Evolutionary conservation across 768 basidiomycete genomes (phyloP), one percentile per base, ranked within the genome.

Genomic region (Multifurca ochricompacta): DNA sequence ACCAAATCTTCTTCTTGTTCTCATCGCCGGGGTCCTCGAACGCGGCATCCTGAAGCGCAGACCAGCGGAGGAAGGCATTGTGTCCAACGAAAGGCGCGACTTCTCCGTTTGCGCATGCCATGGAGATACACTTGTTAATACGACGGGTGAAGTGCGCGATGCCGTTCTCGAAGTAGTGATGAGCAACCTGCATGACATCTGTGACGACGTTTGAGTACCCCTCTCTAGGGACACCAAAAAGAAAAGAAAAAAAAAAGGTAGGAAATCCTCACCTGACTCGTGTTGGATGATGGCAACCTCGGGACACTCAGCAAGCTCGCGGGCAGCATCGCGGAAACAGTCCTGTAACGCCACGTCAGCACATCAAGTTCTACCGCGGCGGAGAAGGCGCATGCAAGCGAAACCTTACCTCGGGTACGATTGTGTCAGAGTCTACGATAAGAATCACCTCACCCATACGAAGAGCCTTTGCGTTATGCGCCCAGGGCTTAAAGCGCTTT

Each of bases 251-350:
- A 27, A 41, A 6, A 2, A 40, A 16, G 19, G 13, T 32, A 54
- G 10, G 1, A 19, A 16, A 18, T 21, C 34, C 62, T 25, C 28
- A 82, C 83, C 87, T 5, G 87, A 90, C 63, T 87, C 87, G 65
- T 95, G 91, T 65, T 94, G 91, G 49, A 95, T 85, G 70, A 95
- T 91, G 1, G 82, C 89, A 30, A 92, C 81, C 40, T 91, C 84
- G 0, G 87, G 89, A 59, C 84, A 85, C 68, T 86, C 84, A 16
- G 80, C 72, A 55, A 95, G 76, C 66, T 95, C 91, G 35, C 87
- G 80, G 5, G 89, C 91, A 0, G 91, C 91, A 70, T 93, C 91
- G 52, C 89, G 78, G 67, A 95, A 83, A 66, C 90, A 94, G 66
- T 94, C 92, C 74, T 85, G 54, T 21, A 36, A n/a, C 48, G 6